Conservation (phyloP, 2,329 filamentous ascomycete genomes). For the Catunica adiposa region DNA sequence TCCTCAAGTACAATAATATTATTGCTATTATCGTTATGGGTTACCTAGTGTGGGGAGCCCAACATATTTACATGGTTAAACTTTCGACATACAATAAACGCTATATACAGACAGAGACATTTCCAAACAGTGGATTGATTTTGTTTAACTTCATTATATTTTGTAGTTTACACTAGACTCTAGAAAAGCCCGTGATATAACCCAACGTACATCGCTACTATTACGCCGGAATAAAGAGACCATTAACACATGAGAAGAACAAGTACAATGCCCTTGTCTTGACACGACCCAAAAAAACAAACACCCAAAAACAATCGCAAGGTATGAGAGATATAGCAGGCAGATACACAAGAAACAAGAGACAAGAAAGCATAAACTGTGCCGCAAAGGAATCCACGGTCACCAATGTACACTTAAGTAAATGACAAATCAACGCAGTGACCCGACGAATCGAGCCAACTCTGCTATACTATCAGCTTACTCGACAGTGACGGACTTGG, state of each 20-base stretch:
- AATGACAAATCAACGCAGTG: slow-evolving; percentile 15
- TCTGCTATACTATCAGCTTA: slow-evolving; percentile 30
- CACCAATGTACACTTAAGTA: slow-evolving; percentile 14
- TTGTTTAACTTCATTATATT: slow-evolving; percentile 2
- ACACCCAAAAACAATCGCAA: slow-evolving; percentile 13
- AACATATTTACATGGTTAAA: too few species aligned
- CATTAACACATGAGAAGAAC: slow-evolving; percentile 3
- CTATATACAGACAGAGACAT: background rate
- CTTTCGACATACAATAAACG: too few species aligned
- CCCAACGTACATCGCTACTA: slow-evolving; percentile 3
- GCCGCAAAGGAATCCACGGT: background rate
- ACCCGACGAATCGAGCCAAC: slow-evolving; percentile 10
- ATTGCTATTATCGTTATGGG: too few species aligned
- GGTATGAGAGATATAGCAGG: slow-evolving; percentile 12
- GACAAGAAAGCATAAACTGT: slow-evolving; percentile 7
- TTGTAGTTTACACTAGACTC: background rate
- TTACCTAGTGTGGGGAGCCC: too few species aligned
- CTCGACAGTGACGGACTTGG: slow-evolving; percentile 98
- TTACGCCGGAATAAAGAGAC: background rate
- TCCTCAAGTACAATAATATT: background rate
- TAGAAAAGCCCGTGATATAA: background rate
- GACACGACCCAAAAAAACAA: slow-evolving; percentile 7
- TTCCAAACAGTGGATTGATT: too few species aligned
- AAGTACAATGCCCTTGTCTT: slow-evolving; percentile 8
- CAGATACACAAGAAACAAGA: slow-evolving; percentile 14